Evolutionary conservation across 2,329 filamentous ascomycete genomes (phyloP), one percentile per base, ranked within the genome.

Genomic region (Alternaria angustiovoidea): DNA sequence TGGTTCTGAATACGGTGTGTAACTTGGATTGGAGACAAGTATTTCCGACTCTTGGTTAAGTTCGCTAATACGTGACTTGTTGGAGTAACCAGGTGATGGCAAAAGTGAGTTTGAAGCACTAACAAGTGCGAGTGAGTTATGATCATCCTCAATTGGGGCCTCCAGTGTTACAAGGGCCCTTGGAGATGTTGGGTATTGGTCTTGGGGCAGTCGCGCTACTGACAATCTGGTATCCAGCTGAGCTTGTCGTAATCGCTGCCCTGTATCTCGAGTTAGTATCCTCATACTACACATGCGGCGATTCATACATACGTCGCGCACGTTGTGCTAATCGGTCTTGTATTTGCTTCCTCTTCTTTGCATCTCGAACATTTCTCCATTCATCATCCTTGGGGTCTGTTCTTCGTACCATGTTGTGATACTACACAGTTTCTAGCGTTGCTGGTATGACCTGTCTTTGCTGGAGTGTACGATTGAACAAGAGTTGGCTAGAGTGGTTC

Each of bases 241-340:
- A 36, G 58, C 51, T 44, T 61, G 44, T 16, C 61, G 61, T 11
- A 65, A 51, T 41, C 57, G 55, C 64, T 71, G 54, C 30, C 64
- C 47, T 63, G 48, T 28, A 39, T 46, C 32, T 26, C 32, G 32
- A 18, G n/a, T 61, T 9, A 54, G 24, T 48, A 42, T 24, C 11
- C 11, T 24, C 38, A 34, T 32, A 14, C 12, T 34, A 12, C 51
- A 26, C 18, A 41, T 18, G 7, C 16, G 18, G 18, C 20, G 1
- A 7, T 32, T 51, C 49, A 28, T 14, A 67, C 71, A 65, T 68
- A 79, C 77, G 62, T 66, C 77, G 68, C 22, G 77, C 77, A 67
- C 78, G 66, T 61, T 80, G 77, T 24, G 79, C 79, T 42, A 80
- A 61, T 44, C 77, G 68, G 64, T 80, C 78, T 64, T 80, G 78